Base-by-base conservation (phyloP, 2,329 filamentous ascomycete genomes). In the Xylaria sp. region DNA sequence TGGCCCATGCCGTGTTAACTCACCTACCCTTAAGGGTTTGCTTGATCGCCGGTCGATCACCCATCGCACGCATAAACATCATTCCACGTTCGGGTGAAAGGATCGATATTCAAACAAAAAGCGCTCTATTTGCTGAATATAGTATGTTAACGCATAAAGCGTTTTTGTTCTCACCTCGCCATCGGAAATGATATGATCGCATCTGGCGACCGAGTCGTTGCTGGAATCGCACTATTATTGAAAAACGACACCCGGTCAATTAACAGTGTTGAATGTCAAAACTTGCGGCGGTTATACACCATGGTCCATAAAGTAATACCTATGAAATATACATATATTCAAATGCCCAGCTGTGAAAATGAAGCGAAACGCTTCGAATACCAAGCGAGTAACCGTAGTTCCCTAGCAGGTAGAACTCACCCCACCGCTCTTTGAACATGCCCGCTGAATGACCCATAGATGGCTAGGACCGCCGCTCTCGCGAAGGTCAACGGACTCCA, bases 11-110 rank as follows among this genome's bases (percentile, higher is more conserved):
- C 44, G 53, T 27, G 51, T 51, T 35, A 35, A 47, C 51, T 66
- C 44, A 58, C 25, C 35, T 23, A 37, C 18, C 27, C 40, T 35
- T 23, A 40, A 27, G 35, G 5, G n/a, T 47, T 25, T n/a, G 54
- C 53, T 40, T 54, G 50, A 61, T 64, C 40, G 37, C 47, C 57
- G 12, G 58, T 37, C 51, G 50, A 66, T 47, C 51, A 42, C 44
- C 64, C 13, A 48, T 25, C 5, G 18, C 35, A 16, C n/a, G 50
- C 64, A 27, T n/a, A 51, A 51, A 63, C 27, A 32, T 42, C 44
- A 29, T 58, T 16, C 48, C n/a, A 23, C 23, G 62, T 62, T 61
- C 27, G 37, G 54, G 25, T 6, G 13, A 27, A 44, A 23, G 47
- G 53, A 60, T 50, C 13, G 16, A 35, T 35, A 25, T 37, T 6